Conservation (phyloP, 345 rosid species). For the Citrus australasica region DNA sequence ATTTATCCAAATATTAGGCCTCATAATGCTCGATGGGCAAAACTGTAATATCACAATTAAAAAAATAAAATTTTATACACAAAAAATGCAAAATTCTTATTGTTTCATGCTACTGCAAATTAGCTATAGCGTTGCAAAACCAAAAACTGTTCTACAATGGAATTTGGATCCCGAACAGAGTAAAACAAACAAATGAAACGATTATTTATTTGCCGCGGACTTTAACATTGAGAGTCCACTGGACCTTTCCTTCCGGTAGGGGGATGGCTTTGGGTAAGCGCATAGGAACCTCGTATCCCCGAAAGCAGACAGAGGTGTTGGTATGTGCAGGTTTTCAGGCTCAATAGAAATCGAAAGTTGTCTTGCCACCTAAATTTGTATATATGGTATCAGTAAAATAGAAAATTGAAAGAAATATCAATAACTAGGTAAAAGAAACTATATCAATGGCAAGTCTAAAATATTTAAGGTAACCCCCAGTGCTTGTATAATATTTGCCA, state of each 20-base stretch:
- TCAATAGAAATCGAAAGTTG: slow-evolving; percentile 72
- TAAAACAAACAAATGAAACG: background rate
- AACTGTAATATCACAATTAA: no score
- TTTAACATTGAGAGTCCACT: slow-evolving; percentile 76
- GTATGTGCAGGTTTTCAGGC: slow-evolving; percentile 62
- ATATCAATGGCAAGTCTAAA: no score
- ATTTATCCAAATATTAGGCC: no score
- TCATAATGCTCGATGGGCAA: no score
- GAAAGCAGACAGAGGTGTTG: slow-evolving; percentile 55
- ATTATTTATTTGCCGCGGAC: slow-evolving; percentile 60
- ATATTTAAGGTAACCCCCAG: no score
- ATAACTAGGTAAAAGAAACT: no score
- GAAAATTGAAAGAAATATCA: no score
- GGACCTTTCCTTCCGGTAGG: slow-evolving; percentile 69
- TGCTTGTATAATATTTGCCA: no score
- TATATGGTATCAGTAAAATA: background rate
- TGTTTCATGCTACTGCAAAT: no score
- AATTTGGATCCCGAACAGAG: background rate
- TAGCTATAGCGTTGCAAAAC: no score
- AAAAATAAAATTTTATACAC: no score
- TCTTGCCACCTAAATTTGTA: slow-evolving; percentile 59
- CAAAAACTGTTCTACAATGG: background rate
- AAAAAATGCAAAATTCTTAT: no score
- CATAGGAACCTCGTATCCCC: slow-evolving; percentile 76
- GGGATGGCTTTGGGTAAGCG: slow-evolving; percentile 78